These are phyloP conservation scores for Didymella keratinophila DNA, from an alignment of 2,329 filamentous ascomycete genomes.

Conservation along the genomic window DNA sequence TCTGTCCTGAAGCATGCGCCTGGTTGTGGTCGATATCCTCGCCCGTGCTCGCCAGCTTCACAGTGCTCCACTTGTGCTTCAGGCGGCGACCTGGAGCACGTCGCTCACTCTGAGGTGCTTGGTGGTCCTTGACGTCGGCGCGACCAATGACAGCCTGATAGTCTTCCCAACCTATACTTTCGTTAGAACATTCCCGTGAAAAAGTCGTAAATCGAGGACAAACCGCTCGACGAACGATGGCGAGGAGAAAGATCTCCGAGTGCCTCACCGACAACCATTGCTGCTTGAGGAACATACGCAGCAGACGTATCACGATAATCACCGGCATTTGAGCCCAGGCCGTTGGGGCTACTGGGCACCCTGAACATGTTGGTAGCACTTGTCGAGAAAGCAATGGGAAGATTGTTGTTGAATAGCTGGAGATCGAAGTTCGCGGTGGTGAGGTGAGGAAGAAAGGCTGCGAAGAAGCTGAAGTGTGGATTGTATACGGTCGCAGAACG, in stretches of 20 bases:
- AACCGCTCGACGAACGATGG: background rate
- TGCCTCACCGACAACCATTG: background rate
- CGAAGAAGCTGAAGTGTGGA: background rate
- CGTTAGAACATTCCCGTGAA: background rate
- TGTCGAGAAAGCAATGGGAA: background rate
- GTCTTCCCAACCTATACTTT: background rate
- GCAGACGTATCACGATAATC: background rate
- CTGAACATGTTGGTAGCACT: background rate
- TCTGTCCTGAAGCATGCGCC: background rate
- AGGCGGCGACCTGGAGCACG: background rate
- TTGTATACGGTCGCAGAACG: background rate
- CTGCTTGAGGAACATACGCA: background rate
- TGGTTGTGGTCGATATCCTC: background rate
- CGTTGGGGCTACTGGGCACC: background rate
- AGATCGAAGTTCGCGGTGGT: background rate
- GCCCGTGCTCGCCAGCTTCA: background rate
- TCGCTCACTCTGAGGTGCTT: background rate
- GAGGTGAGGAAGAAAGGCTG: background rate
- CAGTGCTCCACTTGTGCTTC: constrained; percentile 8
- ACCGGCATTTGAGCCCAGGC: background rate
- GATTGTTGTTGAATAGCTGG: background rate
- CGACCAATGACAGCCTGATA: background rate
- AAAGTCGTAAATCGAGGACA: background rate
- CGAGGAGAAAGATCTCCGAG: background rate
- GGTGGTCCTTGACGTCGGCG: background rate